Evolutionary conservation across 2,329 filamentous ascomycete species (phyloP).

Genomic region (Cryphonectria parasitica): DNA sequence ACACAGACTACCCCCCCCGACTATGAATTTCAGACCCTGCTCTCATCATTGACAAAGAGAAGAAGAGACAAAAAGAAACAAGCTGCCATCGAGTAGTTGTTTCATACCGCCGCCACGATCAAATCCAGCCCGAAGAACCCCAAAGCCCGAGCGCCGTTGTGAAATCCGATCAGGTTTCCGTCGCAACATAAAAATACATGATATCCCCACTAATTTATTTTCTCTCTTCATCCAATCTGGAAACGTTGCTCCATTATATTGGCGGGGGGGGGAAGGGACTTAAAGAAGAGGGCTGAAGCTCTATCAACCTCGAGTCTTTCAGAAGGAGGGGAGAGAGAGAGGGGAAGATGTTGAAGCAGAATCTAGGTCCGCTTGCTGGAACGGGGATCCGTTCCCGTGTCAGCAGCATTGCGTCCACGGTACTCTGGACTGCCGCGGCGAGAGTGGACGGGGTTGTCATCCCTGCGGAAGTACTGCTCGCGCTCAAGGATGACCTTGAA

Average conservation of each 20-base stretch:
- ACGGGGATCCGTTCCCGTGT: constrained; percentile 18
- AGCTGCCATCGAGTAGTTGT: background rate
- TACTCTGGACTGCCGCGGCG: background rate
- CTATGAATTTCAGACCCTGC: background rate
- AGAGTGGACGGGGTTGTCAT: constrained; percentile 16
- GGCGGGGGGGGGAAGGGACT: background rate
- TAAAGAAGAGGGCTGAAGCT: background rate
- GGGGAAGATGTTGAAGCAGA: background rate
- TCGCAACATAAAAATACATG: background rate
- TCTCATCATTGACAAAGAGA: background rate
- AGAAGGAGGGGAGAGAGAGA: background rate
- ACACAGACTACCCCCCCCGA: background rate
- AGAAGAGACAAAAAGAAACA: background rate
- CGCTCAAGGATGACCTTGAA: constrained; percentile 58
- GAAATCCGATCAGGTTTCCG: background rate
- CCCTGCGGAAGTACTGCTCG: constrained; percentile 40
- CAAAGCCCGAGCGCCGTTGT: background rate
- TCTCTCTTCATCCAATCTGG: background rate
- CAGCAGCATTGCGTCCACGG: constrained; percentile 11
- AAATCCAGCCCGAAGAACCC: background rate
- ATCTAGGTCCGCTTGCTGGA: constrained; percentile 22
- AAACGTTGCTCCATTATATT: background rate
- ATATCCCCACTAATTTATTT: background rate
- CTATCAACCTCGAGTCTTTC: background rate
- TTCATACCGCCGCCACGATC: background rate